Conservation (phyloP, 208 protist genomes). For the Naegleria lovaniensis region DNA sequence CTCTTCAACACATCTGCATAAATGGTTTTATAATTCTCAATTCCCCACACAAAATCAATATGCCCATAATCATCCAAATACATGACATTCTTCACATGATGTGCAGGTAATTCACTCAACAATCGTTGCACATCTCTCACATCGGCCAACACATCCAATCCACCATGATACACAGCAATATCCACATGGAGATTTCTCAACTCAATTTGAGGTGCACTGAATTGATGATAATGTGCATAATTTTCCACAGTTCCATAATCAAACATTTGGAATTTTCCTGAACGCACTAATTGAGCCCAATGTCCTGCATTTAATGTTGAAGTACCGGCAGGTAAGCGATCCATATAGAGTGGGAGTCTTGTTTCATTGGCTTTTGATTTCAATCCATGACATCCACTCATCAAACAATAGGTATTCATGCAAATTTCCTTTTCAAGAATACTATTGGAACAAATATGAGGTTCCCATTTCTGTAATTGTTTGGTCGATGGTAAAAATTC, state of each 20-base stretch:
- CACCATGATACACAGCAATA: slow-evolving; percentile 31
- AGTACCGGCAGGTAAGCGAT: slow-evolving; percentile 31
- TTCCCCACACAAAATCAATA: slow-evolving; percentile 34
- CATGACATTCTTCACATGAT: not conserved
- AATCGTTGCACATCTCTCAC: slow-evolving; percentile 25
- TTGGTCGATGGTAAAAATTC: slow-evolving; percentile 26
- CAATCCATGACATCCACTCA: not conserved
- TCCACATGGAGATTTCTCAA: not conserved
- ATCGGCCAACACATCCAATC: slow-evolving; percentile 33
- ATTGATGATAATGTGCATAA: slow-evolving; percentile 4
- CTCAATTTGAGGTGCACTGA: slow-evolving; percentile 12
- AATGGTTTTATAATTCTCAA: not conserved
- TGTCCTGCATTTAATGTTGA: slow-evolving; percentile 37
- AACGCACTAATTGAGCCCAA: slow-evolving; percentile 31
- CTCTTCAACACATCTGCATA: not conserved
- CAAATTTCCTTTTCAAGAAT: not conserved
- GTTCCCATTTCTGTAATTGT: not conserved
- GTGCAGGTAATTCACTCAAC: not conserved
- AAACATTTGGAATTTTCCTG: slow-evolving; percentile 29
- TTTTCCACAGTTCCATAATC: slow-evolving; percentile 27
- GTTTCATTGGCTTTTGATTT: not conserved
- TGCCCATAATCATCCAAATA: slow-evolving; percentile 25
- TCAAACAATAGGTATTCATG: not conserved
- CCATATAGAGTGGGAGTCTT: not conserved
- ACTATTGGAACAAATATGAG: not conserved